Evolutionary conservation across 108 stramenopile genomes (phyloP), one percentile per base, ranked within the genome.

Genomic region (Discostella stelligeroides): DNA sequence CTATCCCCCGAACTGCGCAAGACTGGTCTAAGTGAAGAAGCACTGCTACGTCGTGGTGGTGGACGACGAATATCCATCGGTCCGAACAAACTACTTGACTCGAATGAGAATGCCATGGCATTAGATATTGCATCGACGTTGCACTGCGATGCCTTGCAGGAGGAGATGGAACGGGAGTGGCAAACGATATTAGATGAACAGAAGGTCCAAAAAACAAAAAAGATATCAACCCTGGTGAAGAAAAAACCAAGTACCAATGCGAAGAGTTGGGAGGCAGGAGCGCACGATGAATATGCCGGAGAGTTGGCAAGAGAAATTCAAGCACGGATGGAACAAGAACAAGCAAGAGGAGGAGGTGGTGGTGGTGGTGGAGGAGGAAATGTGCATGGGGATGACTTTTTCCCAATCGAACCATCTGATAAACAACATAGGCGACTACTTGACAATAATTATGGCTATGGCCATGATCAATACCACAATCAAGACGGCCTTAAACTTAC

Each of bases 51-150:
- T n/a, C 79, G 79, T 13, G 79, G 79, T 2, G 79, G 79, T 1
- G 79, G 79, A 2, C 61, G 63, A 39, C 79, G 79, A 27, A 80
- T 80, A 45, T 29, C 49, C 27, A 60, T 79, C 0, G 77, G 70
- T 6, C 45, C 56, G 40, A 49, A 68, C 29, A 45, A 68, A 43
- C 46, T 2, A 25, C 56, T 80, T 12, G 79, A 80, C 23, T 69
- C 79, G 25, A 63, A 72, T 24, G 79, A 80, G 66, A 88, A 91
- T 83, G 87, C 90, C 62, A 68, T 88, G 46, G 90, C 90, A 1
- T 57, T 80, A 63, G 90, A 91, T 73, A 82, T 91, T 24, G 62
- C 83, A 3, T 40, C 68, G 49, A 70, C 70, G 7, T 60, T 91
- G 41, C 69, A 87, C 49, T 91, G 90, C 43, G 74, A 81, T 28